Evolutionary conservation across 805 yeast species (phyloP).

Genomic region (Lachancea sp.): DNA sequence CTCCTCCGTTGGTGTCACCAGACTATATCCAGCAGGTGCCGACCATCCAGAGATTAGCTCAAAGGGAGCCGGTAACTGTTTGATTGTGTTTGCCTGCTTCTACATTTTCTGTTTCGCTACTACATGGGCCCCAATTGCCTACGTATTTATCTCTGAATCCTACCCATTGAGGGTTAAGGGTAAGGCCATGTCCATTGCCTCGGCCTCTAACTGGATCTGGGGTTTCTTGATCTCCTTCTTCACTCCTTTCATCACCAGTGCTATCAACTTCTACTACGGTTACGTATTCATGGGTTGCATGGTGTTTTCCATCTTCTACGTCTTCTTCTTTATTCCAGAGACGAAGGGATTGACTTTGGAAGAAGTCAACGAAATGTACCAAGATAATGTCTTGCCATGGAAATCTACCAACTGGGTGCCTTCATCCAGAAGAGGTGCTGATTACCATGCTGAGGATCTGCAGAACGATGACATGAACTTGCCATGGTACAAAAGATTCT

Average conservation of each 20-base stretch:
- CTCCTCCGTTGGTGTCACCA: conserved; percentile 54
- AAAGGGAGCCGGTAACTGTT: conserved; percentile 54
- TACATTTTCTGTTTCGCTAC: conserved; percentile 71
- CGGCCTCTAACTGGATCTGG: conserved; percentile 64
- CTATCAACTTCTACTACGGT: conserved; percentile 68
- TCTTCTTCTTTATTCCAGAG: conserved; percentile 67
- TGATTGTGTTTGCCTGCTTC: conserved; percentile 65
- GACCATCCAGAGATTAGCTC: conserved; percentile 33
- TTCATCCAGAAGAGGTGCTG: conserved; percentile 34
- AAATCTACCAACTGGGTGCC: conserved; percentile 49
- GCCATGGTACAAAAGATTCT: conserved; percentile 26
- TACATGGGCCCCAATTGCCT: conserved; percentile 73
- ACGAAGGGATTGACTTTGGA: conserved; percentile 78
- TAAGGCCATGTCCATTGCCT: conserved; percentile 52
- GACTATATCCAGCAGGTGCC: conserved; percentile 36
- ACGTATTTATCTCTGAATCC: conserved; percentile 61
- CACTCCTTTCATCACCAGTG: conserved; percentile 65
- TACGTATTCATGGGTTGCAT: conserved; percentile 57
- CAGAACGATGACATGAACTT: conserved; percentile 23
- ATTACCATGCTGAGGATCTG: conserved; percentile 26
- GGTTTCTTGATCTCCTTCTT: conserved; percentile 63
- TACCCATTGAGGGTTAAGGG: conserved; percentile 68
- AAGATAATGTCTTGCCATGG: conserved; percentile 41
- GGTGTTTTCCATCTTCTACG: conserved; percentile 54
- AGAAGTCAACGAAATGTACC: conserved; percentile 66